Conservation (phyloP, 2,329 filamentous ascomycete genomes). For the Zasmidium citrigriseum region DNA sequence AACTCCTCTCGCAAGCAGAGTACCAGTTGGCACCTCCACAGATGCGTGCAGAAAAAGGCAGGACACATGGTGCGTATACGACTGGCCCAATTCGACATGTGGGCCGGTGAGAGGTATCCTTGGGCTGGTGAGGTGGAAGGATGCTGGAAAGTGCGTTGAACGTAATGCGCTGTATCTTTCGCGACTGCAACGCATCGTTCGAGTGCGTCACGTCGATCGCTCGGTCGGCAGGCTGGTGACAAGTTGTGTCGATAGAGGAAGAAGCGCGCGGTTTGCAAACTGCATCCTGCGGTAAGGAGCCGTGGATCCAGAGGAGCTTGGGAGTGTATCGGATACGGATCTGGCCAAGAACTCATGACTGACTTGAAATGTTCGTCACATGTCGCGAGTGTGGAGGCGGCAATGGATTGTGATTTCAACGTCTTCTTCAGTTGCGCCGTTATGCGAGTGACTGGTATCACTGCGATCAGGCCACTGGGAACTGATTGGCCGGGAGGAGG, state of each 20-base stretch:
- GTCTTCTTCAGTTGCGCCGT: slow-evolving; percentile 73
- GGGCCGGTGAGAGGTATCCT: slow-evolving; percentile 32
- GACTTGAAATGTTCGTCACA: slow-evolving; percentile 80
- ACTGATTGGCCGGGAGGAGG: slow-evolving; percentile 47
- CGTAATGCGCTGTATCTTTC: slow-evolving; percentile 74
- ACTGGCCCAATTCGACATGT: slow-evolving; percentile 51
- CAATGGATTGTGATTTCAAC: slow-evolving; percentile 67
- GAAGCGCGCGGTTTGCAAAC: slow-evolving; percentile 80
- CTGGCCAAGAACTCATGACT: slow-evolving; percentile 74
- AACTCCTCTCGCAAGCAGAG: slow-evolving; percentile 74
- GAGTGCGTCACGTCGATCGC: slow-evolving; percentile 70
- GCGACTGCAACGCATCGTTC: slow-evolving; percentile 74
- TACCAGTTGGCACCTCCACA: slow-evolving; percentile 84
- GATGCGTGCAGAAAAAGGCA: slow-evolving; percentile 74
- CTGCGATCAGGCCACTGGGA: slow-evolving; percentile 71
- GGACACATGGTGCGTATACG: slow-evolving; percentile 68
- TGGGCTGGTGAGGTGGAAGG: slow-evolving; percentile 23
- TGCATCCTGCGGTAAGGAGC: slow-evolving; percentile 72
- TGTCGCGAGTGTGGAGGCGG: slow-evolving; percentile 66
- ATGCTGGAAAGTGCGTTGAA: slow-evolving; percentile 64
- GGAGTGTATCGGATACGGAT: slow-evolving; percentile 68
- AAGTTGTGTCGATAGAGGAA: slow-evolving; percentile 88
- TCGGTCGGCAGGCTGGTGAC: slow-evolving; percentile 65
- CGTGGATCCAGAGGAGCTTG: slow-evolving; percentile 70
- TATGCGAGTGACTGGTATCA: slow-evolving; percentile 79